Conservation (phyloP, 352 stramenopile species). For the Pythium rishiriense region DNA sequence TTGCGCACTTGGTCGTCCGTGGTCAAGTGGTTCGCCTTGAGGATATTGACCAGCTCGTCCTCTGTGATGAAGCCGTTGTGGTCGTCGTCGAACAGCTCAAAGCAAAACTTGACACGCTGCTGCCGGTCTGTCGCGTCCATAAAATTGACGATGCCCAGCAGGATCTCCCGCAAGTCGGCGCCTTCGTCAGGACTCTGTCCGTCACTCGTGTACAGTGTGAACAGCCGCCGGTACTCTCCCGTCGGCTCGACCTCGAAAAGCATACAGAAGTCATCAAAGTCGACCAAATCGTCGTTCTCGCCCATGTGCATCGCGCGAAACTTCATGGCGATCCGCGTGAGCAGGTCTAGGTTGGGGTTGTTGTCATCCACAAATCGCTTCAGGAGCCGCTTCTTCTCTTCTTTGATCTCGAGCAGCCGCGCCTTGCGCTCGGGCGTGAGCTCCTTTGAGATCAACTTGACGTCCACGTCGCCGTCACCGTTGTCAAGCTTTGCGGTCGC, state of each 20-base stretch:
- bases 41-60: slow-evolving; percentile 90
- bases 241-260: slow-evolving; percentile 88
- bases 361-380: slow-evolving; percentile 71
- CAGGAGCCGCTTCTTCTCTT: slow-evolving; percentile 73
- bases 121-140: slow-evolving; percentile 62
- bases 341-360: slow-evolving; percentile 57
- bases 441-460: slow-evolving; percentile 35
- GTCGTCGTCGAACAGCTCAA: slow-evolving; percentile 95
- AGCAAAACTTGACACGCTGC: slow-evolving; percentile 92
- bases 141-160: slow-evolving; percentile 92
- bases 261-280: slow-evolving; percentile 81
- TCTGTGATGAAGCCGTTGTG: slow-evolving; percentile 89
- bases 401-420: slow-evolving; percentile 56
- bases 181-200: slow-evolving; percentile 55
- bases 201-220: slow-evolving; percentile 80
- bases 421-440: slow-evolving; percentile 53
- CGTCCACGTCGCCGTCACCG: slow-evolving; percentile 25
- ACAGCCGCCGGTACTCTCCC: slow-evolving; percentile 87
- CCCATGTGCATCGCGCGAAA: slow-evolving; percentile 64
- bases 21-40: slow-evolving; percentile 90
- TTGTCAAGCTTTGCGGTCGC: slow-evolving; percentile 34
- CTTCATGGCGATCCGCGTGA: slow-evolving; percentile 56
- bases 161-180: slow-evolving; percentile 88
- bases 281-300: slow-evolving; percentile 28
- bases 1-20: slow-evolving; percentile 74